Conservation (phyloP, 805 yeast species). For the Sungouiella thailandica region DNA sequence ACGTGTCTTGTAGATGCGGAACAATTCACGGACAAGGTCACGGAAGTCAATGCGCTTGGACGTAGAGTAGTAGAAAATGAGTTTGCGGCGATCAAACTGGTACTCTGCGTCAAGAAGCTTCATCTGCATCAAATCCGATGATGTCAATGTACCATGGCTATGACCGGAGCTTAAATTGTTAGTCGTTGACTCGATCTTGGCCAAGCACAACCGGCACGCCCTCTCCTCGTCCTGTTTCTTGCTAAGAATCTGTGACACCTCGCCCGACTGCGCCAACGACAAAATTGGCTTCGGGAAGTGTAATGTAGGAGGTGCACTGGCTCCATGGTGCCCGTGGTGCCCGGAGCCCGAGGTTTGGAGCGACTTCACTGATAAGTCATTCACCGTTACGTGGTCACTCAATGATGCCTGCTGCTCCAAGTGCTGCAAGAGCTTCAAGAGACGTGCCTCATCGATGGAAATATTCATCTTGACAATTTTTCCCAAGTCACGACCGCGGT, state of each 20-base stretch:
- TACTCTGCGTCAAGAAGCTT: slow-evolving; percentile 71
- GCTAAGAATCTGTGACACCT: slow-evolving; percentile 50
- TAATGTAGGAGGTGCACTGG: slow-evolving; percentile 40
- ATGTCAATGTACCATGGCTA: too few relatives aligned
- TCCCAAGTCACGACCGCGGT: slow-evolving; percentile 76
- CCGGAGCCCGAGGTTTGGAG: too few relatives aligned
- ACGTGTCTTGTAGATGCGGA: slow-evolving; percentile 71
- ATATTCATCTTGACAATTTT: slow-evolving; percentile 55
- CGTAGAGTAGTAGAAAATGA: slow-evolving; percentile 55
- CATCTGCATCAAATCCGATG: slow-evolving; percentile 39
- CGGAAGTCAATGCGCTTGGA: slow-evolving; percentile 68
- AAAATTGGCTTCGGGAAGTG: slow-evolving; percentile 67
- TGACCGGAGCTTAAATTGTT: too few relatives aligned
- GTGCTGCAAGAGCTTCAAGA: slow-evolving; percentile 59
- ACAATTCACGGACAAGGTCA: slow-evolving; percentile 65
- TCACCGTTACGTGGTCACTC: slow-evolving; percentile 23
- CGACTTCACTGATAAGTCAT: slow-evolving; percentile 22
- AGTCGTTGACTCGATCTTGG: slow-evolving; percentile 37
- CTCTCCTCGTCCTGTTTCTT: slow-evolving; percentile 67
- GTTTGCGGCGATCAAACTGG: slow-evolving; percentile 75
- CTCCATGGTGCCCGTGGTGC: slow-evolving; percentile 7
- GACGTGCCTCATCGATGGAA: slow-evolving; percentile 60
- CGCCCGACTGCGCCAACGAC: slow-evolving; percentile 57
- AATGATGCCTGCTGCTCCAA: slow-evolving; percentile 69
- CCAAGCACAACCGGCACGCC: slow-evolving; percentile 53